Evolutionary conservation across 257 asterid species (phyloP).

Genomic region (Nicotiana knightiana): DNA sequence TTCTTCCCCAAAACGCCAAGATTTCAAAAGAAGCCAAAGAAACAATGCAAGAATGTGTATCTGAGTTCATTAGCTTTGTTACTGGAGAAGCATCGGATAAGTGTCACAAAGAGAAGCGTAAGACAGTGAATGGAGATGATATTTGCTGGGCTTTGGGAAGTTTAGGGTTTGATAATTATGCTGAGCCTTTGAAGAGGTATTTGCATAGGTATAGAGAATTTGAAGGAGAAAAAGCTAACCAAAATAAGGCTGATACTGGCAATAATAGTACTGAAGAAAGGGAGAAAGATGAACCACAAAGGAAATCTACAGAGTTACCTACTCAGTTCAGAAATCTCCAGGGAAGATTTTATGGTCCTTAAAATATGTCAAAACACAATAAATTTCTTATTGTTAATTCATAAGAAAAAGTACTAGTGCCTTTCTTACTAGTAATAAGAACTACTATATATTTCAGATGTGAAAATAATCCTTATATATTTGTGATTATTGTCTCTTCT

Average conservation of each 20-base stretch:
- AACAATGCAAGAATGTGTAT: conserved; percentile 69
- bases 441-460: not conserved
- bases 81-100: conserved; percentile 64
- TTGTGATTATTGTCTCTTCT: not conserved
- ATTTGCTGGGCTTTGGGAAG: conserved; percentile 51
- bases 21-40: conserved; percentile 70
- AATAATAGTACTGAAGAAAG: conserved; percentile 9
- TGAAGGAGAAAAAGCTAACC: conserved; percentile 40
- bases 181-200: conserved; percentile 46
- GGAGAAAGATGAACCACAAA: conserved; percentile 1
- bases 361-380: not conserved
- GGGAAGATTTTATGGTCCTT: not conserved
- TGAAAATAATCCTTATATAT: not conserved
- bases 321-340: not conserved
- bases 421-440: not conserved
- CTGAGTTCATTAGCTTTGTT: conserved; percentile 67
- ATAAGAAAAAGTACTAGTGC: not conserved
- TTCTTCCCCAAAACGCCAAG: conserved; percentile 53
- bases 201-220: conserved; percentile 50
- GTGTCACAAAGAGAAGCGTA: conserved; percentile 56
- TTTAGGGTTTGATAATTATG: conserved; percentile 57
- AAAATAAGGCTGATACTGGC: conserved; percentile 7
- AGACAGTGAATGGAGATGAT: conserved; percentile 70
- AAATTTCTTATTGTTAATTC: not conserved
- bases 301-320: too few relatives aligned